Evolutionary conservation across 257 asterid genomes (phyloP).

Genomic region (Solanum bulbocastanum): DNA sequence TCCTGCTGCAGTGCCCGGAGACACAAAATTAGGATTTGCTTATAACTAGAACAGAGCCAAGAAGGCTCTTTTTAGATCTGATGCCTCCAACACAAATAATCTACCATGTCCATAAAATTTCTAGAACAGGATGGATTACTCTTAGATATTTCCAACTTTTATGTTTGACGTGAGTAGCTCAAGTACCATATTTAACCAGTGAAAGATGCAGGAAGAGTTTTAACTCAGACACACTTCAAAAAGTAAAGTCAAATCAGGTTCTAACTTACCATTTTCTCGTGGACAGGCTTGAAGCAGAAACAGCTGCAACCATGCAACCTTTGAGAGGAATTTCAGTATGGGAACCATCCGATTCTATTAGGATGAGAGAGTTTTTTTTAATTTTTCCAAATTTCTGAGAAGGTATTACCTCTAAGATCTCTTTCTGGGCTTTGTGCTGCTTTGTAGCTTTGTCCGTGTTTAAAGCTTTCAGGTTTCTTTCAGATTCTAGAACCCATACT

Average conservation of each 20-base stretch:
- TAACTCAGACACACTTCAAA: neutral
- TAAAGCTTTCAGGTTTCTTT: conserved; percentile 41
- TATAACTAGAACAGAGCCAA: neutral
- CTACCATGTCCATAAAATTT: neutral
- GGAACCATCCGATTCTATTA: conserved; percentile 62
- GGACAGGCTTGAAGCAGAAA: conserved; percentile 65
- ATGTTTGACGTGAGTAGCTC: neutral
- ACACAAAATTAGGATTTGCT: neutral
- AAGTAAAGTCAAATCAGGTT: conserved; percentile 4
- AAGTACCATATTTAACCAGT: neutral
- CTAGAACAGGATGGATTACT: neutral
- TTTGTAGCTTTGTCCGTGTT: conserved; percentile 30
- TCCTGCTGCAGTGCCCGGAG: neutral
- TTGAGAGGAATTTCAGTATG: conserved; percentile 49
- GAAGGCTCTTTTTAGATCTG: neutral
- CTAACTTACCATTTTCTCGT: conserved; percentile 66
- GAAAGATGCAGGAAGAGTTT: neutral
- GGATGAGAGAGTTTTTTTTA: conserved; percentile 40
- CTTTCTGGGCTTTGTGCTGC: conserved; percentile 61
- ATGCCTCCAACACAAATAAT: neutral
- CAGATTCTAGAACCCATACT: conserved; percentile 77
- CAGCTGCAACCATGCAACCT: conserved; percentile 70
- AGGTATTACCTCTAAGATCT: conserved; percentile 64
- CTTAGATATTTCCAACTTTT: neutral
- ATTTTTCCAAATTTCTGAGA: conserved; percentile 52